Evolutionary conservation across 2,329 filamentous ascomycete genomes (phyloP), one percentile per base, ranked within the genome.

Genomic region (Chaetomium sp.): DNA sequence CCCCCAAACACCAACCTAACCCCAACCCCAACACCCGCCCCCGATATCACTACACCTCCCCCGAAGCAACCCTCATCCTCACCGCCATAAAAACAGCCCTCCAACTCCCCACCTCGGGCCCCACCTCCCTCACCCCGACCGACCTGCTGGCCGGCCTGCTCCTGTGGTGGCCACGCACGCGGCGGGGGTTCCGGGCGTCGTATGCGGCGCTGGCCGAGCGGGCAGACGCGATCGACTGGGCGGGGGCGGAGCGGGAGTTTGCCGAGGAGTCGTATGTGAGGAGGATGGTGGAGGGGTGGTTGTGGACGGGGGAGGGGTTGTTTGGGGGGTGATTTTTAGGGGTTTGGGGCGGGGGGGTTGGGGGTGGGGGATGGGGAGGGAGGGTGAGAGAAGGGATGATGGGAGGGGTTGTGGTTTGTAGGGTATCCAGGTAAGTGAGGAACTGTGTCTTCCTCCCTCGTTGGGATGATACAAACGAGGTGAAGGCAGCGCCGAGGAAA

Each of bases 161-260:
- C 12, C 35, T 61, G 16, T 7, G 10, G 7, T 29, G 45, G 29
- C 57, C 51, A 0, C 8, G 23, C 2, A 21, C 50, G 4, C 63
- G 57, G 5, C 63, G 51, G 12, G 12, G 2, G n/a, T 50, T 63
- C 23, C 27, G 25, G 8, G n/a, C 3, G 31, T 45, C n/a, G 29
- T 12, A 33, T 31, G 53, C 53, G 3, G 12, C 1, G 23, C 27
- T 62, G 3, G 63, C 63, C 2, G 27, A 16, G 12, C 35, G 23
- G 13, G 13, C 57, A 33, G 56, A 57, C 19, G 9, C 9, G 45
- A 19, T 67, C 3, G 56, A 67, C 35, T 65, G 63, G 59, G 6
- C n/a, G 1, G 63, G 63, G 0, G 56, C 50, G 2, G 54, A 62
- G 42, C 16, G 10, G 3, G 65, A 58, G 9, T 29, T 64, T 10